Conservation (phyloP, 495 filamentous ascomycete species). For the Lichina pygmaea region DNA sequence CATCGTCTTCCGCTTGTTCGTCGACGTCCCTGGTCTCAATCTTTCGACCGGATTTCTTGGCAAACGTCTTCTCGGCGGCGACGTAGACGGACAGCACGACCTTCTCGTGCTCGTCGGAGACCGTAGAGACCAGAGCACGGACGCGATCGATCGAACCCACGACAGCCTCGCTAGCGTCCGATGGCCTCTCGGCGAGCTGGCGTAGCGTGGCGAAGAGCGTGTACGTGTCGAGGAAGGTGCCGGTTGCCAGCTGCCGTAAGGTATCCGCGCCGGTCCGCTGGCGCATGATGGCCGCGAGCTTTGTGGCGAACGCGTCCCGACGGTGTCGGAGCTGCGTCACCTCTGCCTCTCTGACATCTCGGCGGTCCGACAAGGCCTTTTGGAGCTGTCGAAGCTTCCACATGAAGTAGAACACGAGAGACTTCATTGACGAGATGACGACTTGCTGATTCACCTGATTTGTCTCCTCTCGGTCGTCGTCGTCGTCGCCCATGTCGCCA, state of each 20-base stretch:
- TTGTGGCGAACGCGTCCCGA: constrained; percentile 26
- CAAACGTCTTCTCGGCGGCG: constrained; percentile 44
- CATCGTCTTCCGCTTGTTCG: constrained; percentile 26
- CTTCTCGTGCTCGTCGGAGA: constrained; percentile 25
- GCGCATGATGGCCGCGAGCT: constrained; percentile 38
- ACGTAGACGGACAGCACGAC: constrained; percentile 49
- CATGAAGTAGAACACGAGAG: constrained; percentile 72
- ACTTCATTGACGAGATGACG: constrained; percentile 40
- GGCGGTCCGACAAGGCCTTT: constrained; percentile 13
- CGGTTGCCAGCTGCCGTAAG: constrained; percentile 46
- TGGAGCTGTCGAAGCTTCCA: constrained; percentile 47
- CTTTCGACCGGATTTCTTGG: constrained; percentile 34
- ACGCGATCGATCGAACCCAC: constrained; percentile 8
- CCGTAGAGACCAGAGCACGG: constrained; percentile 33
- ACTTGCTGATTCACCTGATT: constrained; percentile 39
- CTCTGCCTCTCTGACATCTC: constrained; percentile 19
- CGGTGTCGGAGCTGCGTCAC: constrained; percentile 29
- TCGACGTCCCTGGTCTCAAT: constrained; percentile 41
- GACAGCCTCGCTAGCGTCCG: background rate
- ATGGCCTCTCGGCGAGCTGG: constrained; percentile 13
- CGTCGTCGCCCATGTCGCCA: constrained; percentile 16
- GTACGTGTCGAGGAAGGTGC: constrained; percentile 51
- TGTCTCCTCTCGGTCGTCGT: background rate
- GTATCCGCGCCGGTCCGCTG: constrained; percentile 38
- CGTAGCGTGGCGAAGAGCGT: constrained; percentile 54